Evolutionary conservation across 108 stramenopile genomes (phyloP).

Genomic region (Stephanodiscus minutulus): DNA sequence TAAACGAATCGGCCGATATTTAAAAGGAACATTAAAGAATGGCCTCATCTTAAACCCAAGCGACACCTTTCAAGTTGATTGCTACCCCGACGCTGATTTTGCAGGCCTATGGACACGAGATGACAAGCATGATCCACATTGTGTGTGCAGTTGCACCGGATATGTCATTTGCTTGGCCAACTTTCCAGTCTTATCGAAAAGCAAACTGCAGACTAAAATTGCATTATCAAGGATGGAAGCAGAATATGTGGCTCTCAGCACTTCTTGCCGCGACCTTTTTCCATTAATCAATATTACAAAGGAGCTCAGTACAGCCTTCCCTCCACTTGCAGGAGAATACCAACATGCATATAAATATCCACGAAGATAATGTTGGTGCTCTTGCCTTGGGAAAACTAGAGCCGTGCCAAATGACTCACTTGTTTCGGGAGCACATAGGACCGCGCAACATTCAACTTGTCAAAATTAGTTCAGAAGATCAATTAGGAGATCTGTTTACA

Average conservation of each 20-base stretch:
- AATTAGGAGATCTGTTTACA: too few species aligned
- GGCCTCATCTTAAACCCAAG: conserved; percentile 35
- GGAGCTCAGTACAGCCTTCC: neutral
- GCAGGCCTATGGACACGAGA: conserved; percentile 49
- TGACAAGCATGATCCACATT: conserved; percentile 29
- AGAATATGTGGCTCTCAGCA: conserved; percentile 49
- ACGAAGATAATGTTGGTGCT: too few species aligned
- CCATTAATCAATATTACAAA: conserved; percentile 20
- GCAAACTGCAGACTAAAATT: conserved; percentile 52
- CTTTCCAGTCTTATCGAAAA: conserved; percentile 49
- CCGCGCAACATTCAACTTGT: too few species aligned
- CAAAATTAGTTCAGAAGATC: too few species aligned
- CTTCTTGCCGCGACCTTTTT: conserved; percentile 41
- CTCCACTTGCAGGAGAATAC: too few species aligned
- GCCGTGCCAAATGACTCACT: too few species aligned
- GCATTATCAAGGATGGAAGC: conserved; percentile 56
- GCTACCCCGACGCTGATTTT: conserved; percentile 51
- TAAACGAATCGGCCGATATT: conserved; percentile 29
- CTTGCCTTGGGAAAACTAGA: too few species aligned
- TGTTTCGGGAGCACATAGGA: too few species aligned
- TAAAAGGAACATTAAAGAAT: conserved; percentile 37
- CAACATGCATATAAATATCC: too few species aligned
- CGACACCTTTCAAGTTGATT: conserved; percentile 29
- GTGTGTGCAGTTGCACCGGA: conserved; percentile 56
- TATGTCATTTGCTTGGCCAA: conserved; percentile 42